These are phyloP conservation scores for Malus hybrid DNA, from an alignment of 331 rosid species.

Conservation along the genomic window DNA sequence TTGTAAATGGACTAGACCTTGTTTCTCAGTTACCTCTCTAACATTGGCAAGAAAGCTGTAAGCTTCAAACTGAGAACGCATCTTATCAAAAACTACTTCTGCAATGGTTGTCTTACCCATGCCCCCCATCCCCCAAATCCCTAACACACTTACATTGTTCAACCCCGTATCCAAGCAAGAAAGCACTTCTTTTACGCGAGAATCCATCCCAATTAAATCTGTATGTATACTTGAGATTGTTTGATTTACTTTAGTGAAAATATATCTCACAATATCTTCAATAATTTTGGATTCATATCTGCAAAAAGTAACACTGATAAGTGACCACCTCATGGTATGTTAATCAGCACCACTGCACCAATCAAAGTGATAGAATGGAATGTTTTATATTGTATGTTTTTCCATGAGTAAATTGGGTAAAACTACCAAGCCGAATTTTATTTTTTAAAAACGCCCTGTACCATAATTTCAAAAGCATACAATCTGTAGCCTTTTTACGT, in stretches of 20 bases:
- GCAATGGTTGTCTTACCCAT: constrained; percentile 17
- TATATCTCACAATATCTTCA: too few relatives aligned
- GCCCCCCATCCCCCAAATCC: constrained; percentile 26
- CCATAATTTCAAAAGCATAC: too few relatives aligned
- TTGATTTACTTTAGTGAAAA: background rate
- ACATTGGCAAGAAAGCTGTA: constrained; percentile 4
- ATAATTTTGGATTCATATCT: too few relatives aligned
- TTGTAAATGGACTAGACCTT: constrained; percentile 6
- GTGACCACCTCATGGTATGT: too few relatives aligned
- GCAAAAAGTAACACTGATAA: too few relatives aligned
- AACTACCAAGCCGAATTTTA: too few relatives aligned
- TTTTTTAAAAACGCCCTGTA: too few relatives aligned
- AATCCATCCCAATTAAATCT: constrained; percentile 1
- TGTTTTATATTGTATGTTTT: too few relatives aligned
- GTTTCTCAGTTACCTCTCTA: background rate
- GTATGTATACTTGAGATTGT: background rate
- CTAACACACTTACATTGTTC: background rate
- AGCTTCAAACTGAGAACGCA: background rate
- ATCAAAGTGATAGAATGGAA: too few relatives aligned
- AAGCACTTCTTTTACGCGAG: background rate
- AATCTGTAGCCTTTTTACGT: too few relatives aligned
- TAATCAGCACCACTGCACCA: too few relatives aligned
- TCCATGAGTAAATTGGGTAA: too few relatives aligned
- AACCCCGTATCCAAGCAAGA: background rate
- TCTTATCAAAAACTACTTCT: background rate